These are phyloP conservation scores for Pascua guehoae DNA, from an alignment of 1,284 basidiomycete species.

Conservation along the genomic window DNA sequence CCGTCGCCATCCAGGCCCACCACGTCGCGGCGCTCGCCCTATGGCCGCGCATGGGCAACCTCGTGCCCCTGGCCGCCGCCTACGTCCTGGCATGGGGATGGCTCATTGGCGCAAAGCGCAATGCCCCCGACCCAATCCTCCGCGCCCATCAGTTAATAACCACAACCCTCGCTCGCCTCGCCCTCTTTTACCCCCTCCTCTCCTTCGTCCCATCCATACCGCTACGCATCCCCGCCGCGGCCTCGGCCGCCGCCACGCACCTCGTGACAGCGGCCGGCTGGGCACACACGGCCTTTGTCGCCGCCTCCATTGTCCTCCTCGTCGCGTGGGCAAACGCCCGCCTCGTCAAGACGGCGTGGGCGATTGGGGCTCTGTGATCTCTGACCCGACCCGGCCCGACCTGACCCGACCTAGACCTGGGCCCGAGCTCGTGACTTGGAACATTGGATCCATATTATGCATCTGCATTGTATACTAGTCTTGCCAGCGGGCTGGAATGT, in stretches of 20 bases:
- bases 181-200: background rate
- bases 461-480: too few species aligned
- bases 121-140: constrained; percentile 11
- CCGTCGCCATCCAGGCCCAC: constrained; percentile 16
- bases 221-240: background rate
- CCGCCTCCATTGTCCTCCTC: constrained; percentile 4
- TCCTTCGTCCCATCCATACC: background rate
- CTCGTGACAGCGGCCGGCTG: background rate
- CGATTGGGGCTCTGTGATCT: constrained; percentile 15
- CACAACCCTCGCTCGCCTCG: background rate
- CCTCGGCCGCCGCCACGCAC: background rate
- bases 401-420: too few species aligned
- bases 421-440: too few species aligned
- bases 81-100: constrained; percentile 12
- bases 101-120: constrained; percentile 14
- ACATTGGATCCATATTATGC: too few species aligned
- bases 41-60: constrained; percentile 6
- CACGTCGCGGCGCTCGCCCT: constrained; percentile 14
- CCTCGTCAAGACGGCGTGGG: constrained; percentile 20
- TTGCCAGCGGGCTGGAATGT: too few species aligned
- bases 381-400: too few species aligned
- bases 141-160: constrained; percentile 10
- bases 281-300: constrained; percentile 10
- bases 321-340: constrained; percentile 17
- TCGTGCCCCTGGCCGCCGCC: constrained; percentile 5